Percentiles rank a stretch among this genome's conserved stretches.
Conservation (phyloP, 208 protist genomes). For the Crithidia sp. region DNA sequence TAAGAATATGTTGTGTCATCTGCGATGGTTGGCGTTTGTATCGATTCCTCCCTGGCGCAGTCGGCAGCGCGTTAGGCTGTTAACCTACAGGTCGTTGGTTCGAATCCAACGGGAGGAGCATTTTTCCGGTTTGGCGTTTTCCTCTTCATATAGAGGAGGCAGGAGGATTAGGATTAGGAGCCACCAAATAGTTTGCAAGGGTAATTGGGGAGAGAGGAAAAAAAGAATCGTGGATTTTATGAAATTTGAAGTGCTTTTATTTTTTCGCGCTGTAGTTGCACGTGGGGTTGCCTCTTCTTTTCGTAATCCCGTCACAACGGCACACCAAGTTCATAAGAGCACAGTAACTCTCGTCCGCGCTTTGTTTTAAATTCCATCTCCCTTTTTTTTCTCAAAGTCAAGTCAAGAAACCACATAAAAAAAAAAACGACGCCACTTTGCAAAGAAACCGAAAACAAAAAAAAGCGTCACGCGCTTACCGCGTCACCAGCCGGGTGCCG, state of each 20-base stretch:
- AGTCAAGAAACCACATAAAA: background rate
- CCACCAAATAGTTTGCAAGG: background rate
- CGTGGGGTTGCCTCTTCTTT: too few relatives aligned
- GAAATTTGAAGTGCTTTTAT: too few relatives aligned
- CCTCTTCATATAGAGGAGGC: background rate
- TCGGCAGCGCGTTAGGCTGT: conserved; percentile 48
- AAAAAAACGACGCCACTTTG: background rate
- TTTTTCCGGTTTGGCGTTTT: background rate
- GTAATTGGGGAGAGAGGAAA: background rate
- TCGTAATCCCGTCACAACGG: too few relatives aligned
- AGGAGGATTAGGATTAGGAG: too few relatives aligned
- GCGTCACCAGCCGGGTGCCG: conserved; percentile 58
- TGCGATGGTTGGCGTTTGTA: background rate
- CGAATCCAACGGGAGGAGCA: conserved; percentile 46
- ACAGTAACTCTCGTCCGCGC: too few relatives aligned
- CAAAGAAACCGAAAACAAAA: background rate
- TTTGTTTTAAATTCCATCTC: too few relatives aligned
- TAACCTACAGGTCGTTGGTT: conserved; percentile 50
- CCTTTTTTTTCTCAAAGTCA: background rate
- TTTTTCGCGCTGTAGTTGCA: too few relatives aligned
- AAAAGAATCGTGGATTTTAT: too few relatives aligned
- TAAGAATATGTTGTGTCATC: background rate
- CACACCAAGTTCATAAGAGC: too few relatives aligned
- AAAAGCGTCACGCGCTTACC: conserved; percentile 7
- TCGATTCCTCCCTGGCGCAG: conserved; percentile 37